Percentiles rank a stretch among this genome's conserved stretches.
These are phyloP conservation scores for Lumnitzera littorea DNA, from an alignment of 345 rosid genomes.

Conservation along the genomic window DNA sequence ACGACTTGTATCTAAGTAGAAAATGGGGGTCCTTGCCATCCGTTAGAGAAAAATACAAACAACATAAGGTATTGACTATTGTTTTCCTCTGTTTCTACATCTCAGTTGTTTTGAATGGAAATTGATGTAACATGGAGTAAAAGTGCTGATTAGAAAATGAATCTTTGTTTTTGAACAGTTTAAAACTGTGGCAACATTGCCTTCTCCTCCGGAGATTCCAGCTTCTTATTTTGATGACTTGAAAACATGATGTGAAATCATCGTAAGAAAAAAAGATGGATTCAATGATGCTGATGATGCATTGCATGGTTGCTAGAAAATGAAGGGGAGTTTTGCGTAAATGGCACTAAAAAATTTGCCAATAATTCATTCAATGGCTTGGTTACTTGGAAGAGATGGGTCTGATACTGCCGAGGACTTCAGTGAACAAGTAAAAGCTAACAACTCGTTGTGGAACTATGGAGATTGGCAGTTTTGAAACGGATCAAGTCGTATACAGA, in stretches of 20 bases:
- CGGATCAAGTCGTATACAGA: no score
- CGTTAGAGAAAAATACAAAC: conserved; percentile 50
- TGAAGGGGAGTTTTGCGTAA: no score
- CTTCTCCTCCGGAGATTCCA: conserved; percentile 38
- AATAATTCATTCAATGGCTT: no score
- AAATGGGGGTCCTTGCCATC: conserved; percentile 31
- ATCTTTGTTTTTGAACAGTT: conserved; percentile 26
- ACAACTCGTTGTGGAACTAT: no score
- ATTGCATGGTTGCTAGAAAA: no score
- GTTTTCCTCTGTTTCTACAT: background rate
- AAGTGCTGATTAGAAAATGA: background rate
- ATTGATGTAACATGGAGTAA: background rate
- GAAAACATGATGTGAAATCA: conserved; percentile 1
- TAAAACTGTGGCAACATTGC: conserved; percentile 39
- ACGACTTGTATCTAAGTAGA: conserved; percentile 38
- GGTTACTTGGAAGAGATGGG: no score
- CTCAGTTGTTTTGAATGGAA: background rate
- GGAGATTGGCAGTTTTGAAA: no score
- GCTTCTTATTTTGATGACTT: conserved; percentile 25
- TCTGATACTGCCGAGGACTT: no score
- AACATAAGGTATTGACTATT: conserved; percentile 35
- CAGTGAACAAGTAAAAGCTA: no score
- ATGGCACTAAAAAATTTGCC: no score
- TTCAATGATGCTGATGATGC: no score
- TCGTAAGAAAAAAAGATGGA: no score